Evolutionary conservation across 2,329 filamentous ascomycete genomes (phyloP).

Genomic region (Hypoxylon sp.): DNA sequence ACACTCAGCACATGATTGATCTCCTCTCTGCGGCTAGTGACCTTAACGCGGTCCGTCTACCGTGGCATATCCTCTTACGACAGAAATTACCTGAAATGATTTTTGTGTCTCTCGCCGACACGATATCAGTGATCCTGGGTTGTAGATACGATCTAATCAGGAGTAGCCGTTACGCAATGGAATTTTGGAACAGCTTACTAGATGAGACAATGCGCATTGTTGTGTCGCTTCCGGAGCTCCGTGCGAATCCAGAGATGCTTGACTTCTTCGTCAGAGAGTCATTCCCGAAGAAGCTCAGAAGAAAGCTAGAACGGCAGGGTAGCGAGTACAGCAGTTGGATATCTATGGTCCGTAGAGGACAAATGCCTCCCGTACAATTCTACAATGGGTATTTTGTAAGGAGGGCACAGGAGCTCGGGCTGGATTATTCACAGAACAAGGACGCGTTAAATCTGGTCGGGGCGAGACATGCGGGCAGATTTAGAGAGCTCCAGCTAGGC

Average conservation of each 20-base stretch:
- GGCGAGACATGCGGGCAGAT: conserved; percentile 69
- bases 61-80: conserved; percentile 74
- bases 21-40: conserved; percentile 74
- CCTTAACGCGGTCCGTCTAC: conserved; percentile 72
- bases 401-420: conserved; percentile 78
- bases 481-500: conserved; percentile 52
- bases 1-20: conserved; percentile 70
- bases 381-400: conserved; percentile 90
- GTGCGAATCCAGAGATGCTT: conserved; percentile 70
- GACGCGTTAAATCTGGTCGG: conserved; percentile 81
- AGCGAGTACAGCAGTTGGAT: conserved; percentile 78
- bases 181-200: conserved; percentile 79
- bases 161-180: conserved; percentile 75
- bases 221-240: conserved; percentile 80
- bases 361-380: conserved; percentile 82
- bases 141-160: conserved; percentile 80
- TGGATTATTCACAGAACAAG: conserved; percentile 81
- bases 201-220: conserved; percentile 82
- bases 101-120: conserved; percentile 82
- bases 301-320: conserved; percentile 67
- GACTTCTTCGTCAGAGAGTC: conserved; percentile 71
- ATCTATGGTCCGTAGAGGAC: conserved; percentile 72
- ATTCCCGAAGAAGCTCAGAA: conserved; percentile 73
- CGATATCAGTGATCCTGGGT: conserved; percentile 84
- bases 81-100: conserved; percentile 85